These are phyloP conservation scores for Zygnema circumcarinatum DNA, from an alignment of 139 green algal genomes.

Conservation along the genomic window DNA sequence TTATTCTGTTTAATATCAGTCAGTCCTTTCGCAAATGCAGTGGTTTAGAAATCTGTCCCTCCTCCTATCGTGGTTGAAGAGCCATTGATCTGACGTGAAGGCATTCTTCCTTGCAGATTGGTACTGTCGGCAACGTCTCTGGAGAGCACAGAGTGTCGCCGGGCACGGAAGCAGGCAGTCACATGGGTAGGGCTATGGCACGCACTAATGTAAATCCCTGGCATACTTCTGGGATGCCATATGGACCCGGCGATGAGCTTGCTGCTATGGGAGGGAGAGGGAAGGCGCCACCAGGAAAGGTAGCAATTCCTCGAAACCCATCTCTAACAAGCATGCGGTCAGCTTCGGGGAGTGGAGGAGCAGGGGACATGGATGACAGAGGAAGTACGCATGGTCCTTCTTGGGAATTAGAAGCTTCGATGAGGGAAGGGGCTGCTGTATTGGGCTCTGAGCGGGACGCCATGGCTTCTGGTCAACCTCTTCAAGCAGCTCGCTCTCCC, in stretches of 20 bases:
- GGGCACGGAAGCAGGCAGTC: not conserved
- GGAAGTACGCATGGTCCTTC: conserved; percentile 41
- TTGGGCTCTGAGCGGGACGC: not conserved
- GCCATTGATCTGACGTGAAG: too few species aligned
- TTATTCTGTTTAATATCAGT: too few species aligned
- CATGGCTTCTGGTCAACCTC: not conserved
- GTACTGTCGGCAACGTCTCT: not conserved
- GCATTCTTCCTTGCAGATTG: not conserved
- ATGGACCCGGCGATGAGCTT: not conserved
- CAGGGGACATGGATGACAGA: conserved; percentile 32
- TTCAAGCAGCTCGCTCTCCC: not conserved
- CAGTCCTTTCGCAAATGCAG: too few species aligned
- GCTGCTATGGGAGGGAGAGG: not conserved
- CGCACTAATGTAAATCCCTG: not conserved
- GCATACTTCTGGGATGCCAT: not conserved
- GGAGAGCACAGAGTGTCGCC: not conserved
- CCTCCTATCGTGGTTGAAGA: too few species aligned
- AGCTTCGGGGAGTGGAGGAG: not conserved
- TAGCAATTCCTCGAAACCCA: conserved; percentile 32
- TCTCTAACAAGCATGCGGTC: conserved; percentile 22
- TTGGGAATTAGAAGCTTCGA: not conserved
- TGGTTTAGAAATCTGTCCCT: too few species aligned
- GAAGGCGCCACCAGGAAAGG: conserved; percentile 44
- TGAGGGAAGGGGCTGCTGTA: not conserved
- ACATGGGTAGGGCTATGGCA: not conserved